Evolutionary conservation across 768 basidiomycete genomes (phyloP).

Genomic region (Trametes cubensis): DNA sequence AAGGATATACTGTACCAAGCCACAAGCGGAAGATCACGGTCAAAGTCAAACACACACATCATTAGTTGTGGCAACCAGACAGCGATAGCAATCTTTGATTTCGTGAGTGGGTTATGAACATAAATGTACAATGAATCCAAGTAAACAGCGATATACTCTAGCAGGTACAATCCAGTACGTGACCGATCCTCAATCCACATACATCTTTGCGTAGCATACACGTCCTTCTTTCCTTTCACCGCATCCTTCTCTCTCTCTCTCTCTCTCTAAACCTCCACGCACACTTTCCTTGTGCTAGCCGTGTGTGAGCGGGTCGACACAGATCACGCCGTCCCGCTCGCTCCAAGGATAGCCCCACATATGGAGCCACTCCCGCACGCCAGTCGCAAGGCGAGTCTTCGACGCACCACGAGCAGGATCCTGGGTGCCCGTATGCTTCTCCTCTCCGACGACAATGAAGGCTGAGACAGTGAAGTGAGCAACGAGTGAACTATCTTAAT

Average conservation of each 20-base stretch:
- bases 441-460: conserved; percentile 91
- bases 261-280: neutral
- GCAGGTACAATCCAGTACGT: conserved; percentile 16
- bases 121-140: conserved; percentile 18
- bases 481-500: neutral
- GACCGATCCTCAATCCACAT: conserved; percentile 1
- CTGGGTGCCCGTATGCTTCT: conserved; percentile 94
- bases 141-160: conserved; percentile 19
- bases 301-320: conserved; percentile 85
- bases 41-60: too few species aligned
- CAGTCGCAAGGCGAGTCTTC: conserved; percentile 79
- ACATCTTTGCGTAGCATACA: conserved; percentile 6
- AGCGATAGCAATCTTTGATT: conserved; percentile 8
- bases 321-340: conserved; percentile 88
- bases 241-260: neutral
- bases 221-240: neutral
- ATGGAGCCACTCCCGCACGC: conserved; percentile 89
- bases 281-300: neutral
- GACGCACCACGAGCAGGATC: conserved; percentile 81
- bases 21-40: too few species aligned
- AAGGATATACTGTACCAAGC: too few species aligned
- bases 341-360: conserved; percentile 97
- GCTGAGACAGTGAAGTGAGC: conserved; percentile 44
- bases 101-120: neutral
- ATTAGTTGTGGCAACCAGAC: neutral